Conservation (phyloP, 1,139 yeast species). For the Meyerozyma elateridarum region DNA sequence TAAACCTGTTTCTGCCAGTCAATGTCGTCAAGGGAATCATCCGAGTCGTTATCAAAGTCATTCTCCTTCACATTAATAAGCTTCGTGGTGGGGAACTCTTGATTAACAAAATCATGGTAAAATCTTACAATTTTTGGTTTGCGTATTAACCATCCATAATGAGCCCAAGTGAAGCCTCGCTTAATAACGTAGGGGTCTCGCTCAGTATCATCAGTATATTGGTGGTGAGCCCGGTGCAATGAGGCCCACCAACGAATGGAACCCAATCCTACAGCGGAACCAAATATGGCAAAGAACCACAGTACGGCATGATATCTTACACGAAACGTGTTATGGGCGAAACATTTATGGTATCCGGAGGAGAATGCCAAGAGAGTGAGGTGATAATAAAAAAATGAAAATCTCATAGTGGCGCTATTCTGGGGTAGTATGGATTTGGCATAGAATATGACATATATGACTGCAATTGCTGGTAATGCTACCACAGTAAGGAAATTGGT, state of each 20-base stretch:
- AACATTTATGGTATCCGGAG: constrained; percentile 62
- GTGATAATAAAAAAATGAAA: constrained; percentile 33
- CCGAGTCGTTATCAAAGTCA: constrained; percentile 18
- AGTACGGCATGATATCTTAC: constrained; percentile 32
- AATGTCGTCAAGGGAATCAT: constrained; percentile 27
- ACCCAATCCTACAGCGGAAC: constrained; percentile 60
- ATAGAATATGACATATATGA: constrained; percentile 18
- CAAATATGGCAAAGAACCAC: constrained; percentile 46
- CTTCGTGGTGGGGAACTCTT: constrained; percentile 34
- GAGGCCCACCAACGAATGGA: constrained; percentile 60
- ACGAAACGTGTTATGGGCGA: constrained; percentile 56
- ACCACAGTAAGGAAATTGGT: constrained; percentile 28
- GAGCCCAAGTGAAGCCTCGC: constrained; percentile 55
- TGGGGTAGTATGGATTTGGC: constrained; percentile 12
- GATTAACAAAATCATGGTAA: constrained; percentile 33
- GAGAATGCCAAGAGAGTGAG: constrained; percentile 41
- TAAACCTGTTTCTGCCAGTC: constrained; percentile 14
- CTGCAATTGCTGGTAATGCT: constrained; percentile 26
- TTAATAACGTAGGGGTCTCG: constrained; percentile 63
- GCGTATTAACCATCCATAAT: constrained; percentile 59
- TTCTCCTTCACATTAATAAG: constrained; percentile 27
- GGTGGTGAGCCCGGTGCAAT: constrained; percentile 67
- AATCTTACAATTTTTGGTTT: constrained; percentile 42
- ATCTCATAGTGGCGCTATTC: constrained; percentile 25
- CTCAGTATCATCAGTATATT: constrained; percentile 59